These are phyloP conservation scores for Pilatotrama ljubarskyi DNA, from an alignment of 768 basidiomycete genomes.

Conservation along the genomic window DNA sequence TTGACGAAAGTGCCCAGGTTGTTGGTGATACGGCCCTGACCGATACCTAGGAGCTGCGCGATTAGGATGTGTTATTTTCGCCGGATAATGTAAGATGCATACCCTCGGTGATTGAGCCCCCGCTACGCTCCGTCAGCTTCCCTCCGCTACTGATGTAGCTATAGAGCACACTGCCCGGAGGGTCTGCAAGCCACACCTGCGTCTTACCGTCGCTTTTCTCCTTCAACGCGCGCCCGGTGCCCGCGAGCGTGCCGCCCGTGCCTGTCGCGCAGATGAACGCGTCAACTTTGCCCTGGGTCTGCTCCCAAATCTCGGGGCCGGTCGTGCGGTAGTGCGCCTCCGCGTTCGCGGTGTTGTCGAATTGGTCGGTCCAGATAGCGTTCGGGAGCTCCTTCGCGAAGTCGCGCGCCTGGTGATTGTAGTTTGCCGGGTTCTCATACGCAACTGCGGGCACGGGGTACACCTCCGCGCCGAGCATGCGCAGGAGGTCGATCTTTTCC, in stretches of 20 bases:
- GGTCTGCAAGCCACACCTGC: slow-evolving; percentile 94
- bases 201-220: slow-evolving; percentile 77
- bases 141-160: slow-evolving; percentile 82
- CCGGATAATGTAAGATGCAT: neutral
- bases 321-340: slow-evolving; percentile 85
- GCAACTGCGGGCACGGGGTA: slow-evolving; percentile 95
- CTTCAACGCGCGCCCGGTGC: slow-evolving; percentile 79
- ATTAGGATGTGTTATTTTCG: neutral
- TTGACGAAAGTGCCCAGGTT: slow-evolving; percentile 85
- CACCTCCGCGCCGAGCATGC: slow-evolving; percentile 97
- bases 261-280: slow-evolving; percentile 96
- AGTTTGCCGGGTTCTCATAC: slow-evolving; percentile 92
- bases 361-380: slow-evolving; percentile 97
- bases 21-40: slow-evolving; percentile 92
- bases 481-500: slow-evolving; percentile 96
- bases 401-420: slow-evolving; percentile 96
- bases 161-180: slow-evolving; percentile 91
- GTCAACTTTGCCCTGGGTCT: slow-evolving; percentile 75
- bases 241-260: slow-evolving; percentile 94
- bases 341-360: slow-evolving; percentile 94
- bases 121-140: slow-evolving; percentile 69
- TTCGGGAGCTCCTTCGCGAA: slow-evolving; percentile 74
- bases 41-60: slow-evolving; percentile 67
- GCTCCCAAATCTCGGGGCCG: slow-evolving; percentile 96
- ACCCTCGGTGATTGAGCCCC: slow-evolving; percentile 95